Conservation (phyloP, 345 rosid species). For the Linum lewisii region DNA sequence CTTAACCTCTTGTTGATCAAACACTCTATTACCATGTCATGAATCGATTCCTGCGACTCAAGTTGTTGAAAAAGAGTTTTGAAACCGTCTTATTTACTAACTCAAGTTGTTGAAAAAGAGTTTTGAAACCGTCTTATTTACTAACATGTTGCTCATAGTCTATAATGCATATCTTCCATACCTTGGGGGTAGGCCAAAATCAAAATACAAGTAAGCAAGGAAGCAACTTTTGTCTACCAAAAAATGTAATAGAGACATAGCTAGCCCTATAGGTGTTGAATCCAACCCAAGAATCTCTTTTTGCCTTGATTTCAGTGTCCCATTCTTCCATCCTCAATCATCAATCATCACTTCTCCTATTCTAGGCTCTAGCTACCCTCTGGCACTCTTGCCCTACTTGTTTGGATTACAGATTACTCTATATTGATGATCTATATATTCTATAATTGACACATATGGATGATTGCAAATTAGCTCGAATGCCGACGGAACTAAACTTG, state of each 20-base stretch:
- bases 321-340: too few relatives aligned
- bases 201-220: background rate
- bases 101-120: too few relatives aligned
- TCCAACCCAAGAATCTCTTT: background rate
- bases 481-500: background rate
- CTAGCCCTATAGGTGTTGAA: background rate
- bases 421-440: background rate
- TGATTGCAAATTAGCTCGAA: background rate
- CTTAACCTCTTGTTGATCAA: too few relatives aligned
- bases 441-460: too few relatives aligned
- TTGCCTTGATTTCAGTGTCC: conserved; percentile 15
- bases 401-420: background rate
- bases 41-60: too few relatives aligned
- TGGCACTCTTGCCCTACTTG: background rate
- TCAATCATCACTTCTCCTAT: conserved; percentile 25
- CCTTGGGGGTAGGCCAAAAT: too few relatives aligned
- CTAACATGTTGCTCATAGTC: too few relatives aligned
- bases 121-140: too few relatives aligned
- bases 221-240: conserved; percentile 20
- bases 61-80: too few relatives aligned
- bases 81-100: too few relatives aligned
- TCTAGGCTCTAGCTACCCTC: conserved; percentile 15
- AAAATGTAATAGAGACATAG: conserved; percentile 24
- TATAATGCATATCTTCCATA: too few relatives aligned
- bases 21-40: too few relatives aligned